Conservation (phyloP, 495 filamentous ascomycete species). For the Neurospora intermedia region DNA sequence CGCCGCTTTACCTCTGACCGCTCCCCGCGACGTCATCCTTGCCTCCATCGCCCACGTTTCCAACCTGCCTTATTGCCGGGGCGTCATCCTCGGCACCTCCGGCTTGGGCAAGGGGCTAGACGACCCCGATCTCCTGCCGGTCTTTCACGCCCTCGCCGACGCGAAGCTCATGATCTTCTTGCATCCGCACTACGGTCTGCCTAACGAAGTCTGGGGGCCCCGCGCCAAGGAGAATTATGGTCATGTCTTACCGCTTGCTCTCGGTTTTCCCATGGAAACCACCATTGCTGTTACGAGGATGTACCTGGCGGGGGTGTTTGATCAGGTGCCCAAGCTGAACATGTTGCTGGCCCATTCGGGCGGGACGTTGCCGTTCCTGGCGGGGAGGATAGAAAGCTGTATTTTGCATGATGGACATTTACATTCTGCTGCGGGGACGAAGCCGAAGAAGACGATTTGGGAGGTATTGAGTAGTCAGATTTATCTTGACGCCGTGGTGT, state of each 20-base stretch:
- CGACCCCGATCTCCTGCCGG: conserved; percentile 56
- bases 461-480: conserved; percentile 78
- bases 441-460: conserved; percentile 49
- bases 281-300: conserved; percentile 86
- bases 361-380: conserved; percentile 80
- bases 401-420: conserved; percentile 70
- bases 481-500: conserved; percentile 83
- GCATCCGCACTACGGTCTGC: conserved; percentile 90
- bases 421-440: conserved; percentile 29
- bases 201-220: conserved; percentile 64
- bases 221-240: conserved; percentile 53
- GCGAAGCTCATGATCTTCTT: conserved; percentile 62
- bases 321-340: conserved; percentile 56
- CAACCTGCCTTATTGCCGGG: conserved; percentile 56
- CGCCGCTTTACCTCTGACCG: conserved; percentile 69
- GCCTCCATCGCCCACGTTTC: conserved; percentile 53
- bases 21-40: conserved; percentile 47
- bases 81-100: conserved; percentile 79
- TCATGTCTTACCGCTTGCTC: conserved; percentile 74
- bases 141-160: conserved; percentile 59
- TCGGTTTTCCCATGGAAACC: conserved; percentile 90
- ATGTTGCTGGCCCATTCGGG: conserved; percentile 83
- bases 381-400: conserved; percentile 81
- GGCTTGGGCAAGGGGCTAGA: conserved; percentile 77
- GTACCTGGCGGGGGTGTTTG: conserved; percentile 76